A percentile compares a stretch with the other conserved stretches of the same genome.
phyloP scores from a whole-genome alignment of 2,329 filamentous ascomycete genomes.

The Fusarium concolor region DNA sequence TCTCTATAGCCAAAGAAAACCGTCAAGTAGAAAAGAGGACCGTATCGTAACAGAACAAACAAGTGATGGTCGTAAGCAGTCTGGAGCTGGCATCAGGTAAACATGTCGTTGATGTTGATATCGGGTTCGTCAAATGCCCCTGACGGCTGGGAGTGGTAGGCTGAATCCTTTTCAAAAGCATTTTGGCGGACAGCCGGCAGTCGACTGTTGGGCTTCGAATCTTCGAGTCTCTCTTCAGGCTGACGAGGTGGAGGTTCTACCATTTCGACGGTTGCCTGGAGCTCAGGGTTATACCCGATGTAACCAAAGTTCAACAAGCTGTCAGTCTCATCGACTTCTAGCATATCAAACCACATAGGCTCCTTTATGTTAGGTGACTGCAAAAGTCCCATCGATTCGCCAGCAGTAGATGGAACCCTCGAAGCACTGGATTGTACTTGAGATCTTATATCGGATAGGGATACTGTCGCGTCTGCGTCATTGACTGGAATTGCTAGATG shows the following conservation, averaged over 20 bases:
- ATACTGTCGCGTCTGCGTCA: constrained; percentile 8
- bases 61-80: neutral
- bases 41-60: neutral
- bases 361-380: constrained; percentile 20
- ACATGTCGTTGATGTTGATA: constrained; percentile 8
- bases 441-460: neutral
- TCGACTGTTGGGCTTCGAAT: neutral
- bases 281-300: constrained; percentile 18
- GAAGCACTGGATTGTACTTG: constrained; percentile 28
- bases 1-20: neutral
- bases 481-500: neutral
- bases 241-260: constrained; percentile 4
- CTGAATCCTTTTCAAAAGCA: constrained; percentile 26
- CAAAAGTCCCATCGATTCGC: constrained; percentile 16
- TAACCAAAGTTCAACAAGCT: constrained; percentile 5
- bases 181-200: constrained; percentile 1
- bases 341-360: neutral
- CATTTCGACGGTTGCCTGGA: constrained; percentile 10
- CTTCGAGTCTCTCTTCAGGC: neutral
- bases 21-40: neutral
- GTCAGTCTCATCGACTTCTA: neutral
- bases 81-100: neutral
- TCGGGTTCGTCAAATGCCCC: constrained; percentile 1
- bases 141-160: constrained; percentile 12
- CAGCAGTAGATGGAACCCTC: constrained; percentile 27